These are phyloP conservation scores for Cladosporium colombiae DNA, from an alignment of 2,329 filamentous ascomycete genomes.

Conservation along the genomic window DNA sequence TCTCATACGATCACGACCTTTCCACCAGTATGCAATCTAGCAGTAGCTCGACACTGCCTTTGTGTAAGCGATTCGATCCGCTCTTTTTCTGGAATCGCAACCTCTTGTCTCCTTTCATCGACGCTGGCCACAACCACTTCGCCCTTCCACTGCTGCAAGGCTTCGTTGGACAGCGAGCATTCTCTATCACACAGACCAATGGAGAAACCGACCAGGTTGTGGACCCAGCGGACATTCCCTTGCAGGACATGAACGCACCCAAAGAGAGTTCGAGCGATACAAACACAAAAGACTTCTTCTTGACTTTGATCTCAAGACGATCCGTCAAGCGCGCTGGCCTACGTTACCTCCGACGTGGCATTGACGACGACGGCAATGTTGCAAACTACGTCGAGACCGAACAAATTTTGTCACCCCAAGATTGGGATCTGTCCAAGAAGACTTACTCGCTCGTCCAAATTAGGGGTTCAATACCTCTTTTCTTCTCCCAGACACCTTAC, in stretches of 20 bases:
- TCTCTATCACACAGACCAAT: slow-evolving; percentile 50
- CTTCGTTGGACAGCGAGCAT: slow-evolving; percentile 84
- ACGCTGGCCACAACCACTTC: slow-evolving; percentile 69
- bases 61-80: slow-evolving; percentile 70
- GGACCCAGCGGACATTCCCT: slow-evolving; percentile 23
- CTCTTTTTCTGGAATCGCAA: slow-evolving; percentile 89
- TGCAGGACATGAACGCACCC: slow-evolving; percentile 9
- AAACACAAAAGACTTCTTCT: slow-evolving; percentile 58
- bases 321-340: slow-evolving; percentile 84
- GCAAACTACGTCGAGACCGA: slow-evolving; percentile 95
- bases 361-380: slow-evolving; percentile 84
- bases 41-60: slow-evolving; percentile 53
- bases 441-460: slow-evolving; percentile 84
- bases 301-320: slow-evolving; percentile 90
- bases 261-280: slow-evolving; percentile 15
- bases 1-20: slow-evolving; percentile 91
- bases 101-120: slow-evolving; percentile 71
- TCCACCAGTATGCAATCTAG: slow-evolving; percentile 62
- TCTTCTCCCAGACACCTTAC: slow-evolving; percentile 93
- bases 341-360: slow-evolving; percentile 83
- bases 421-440: slow-evolving; percentile 63
- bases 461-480: slow-evolving; percentile 88
- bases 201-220: slow-evolving; percentile 33
- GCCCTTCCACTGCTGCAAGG: slow-evolving; percentile 87
- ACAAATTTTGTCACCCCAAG: slow-evolving; percentile 76